phyloP scores from a whole-genome alignment of 1,284 basidiomycete genomes.

The Melampsora americana region DNA sequence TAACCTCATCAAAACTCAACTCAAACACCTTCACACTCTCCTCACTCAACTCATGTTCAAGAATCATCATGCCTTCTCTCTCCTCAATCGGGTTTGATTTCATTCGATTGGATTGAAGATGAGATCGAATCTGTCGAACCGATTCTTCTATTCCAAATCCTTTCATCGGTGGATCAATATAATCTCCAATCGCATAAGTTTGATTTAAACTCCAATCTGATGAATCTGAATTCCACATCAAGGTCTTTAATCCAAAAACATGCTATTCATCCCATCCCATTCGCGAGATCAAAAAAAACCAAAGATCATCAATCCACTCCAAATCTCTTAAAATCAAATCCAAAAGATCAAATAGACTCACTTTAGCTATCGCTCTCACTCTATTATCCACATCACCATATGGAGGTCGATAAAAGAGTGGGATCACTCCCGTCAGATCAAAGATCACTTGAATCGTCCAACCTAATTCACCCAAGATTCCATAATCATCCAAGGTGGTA shows the following conservation, averaged over 20 bases:
- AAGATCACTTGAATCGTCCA: constrained; percentile 79
- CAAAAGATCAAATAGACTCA: neutral
- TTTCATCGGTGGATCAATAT: constrained; percentile 26
- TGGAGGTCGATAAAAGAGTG: constrained; percentile 61
- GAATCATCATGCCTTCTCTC: constrained; percentile 68
- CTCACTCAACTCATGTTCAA: constrained; percentile 74
- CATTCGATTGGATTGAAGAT: neutral
- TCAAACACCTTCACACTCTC: constrained; percentile 68
- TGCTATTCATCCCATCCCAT: constrained; percentile 9
- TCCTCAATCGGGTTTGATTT: constrained; percentile 54
- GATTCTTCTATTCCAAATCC: constrained; percentile 22
- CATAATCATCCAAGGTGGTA: constrained; percentile 68
- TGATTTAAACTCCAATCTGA: constrained; percentile 43
- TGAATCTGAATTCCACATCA: constrained; percentile 31
- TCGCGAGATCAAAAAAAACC: too few relatives aligned
- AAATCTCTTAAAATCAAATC: neutral
- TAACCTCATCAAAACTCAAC: constrained; percentile 65
- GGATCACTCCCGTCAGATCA: constrained; percentile 64
- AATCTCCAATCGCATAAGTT: constrained; percentile 36
- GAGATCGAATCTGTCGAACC: neutral
- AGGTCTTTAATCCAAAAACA: constrained; percentile 27
- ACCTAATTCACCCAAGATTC: constrained; percentile 72
- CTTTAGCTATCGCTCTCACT: constrained; percentile 17
- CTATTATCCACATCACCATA: constrained; percentile 70
- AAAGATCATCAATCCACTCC: neutral